Conservation (phyloP, 352 stramenopile species). For the Peronospora tabacina region DNA sequence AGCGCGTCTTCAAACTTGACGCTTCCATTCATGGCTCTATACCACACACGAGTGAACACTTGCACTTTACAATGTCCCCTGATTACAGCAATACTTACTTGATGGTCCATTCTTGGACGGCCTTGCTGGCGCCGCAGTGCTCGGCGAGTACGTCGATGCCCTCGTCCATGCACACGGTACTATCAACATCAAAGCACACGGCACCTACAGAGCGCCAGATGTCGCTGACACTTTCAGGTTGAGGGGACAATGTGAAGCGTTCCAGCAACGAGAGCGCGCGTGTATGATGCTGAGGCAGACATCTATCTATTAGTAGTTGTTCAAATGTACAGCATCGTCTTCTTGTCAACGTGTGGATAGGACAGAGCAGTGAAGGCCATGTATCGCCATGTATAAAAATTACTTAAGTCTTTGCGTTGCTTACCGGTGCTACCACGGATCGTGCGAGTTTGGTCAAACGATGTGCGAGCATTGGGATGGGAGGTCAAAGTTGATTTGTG, state of each 20-base stretch:
- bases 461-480: conserved; percentile 16
- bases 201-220: conserved; percentile 64
- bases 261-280: conserved; percentile 19
- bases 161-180: conserved; percentile 95
- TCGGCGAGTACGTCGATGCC: conserved; percentile 98
- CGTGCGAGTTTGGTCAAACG: conserved; percentile 23
- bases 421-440: conserved; percentile 19
- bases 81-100: conserved; percentile 42
- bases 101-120: conserved; percentile 91
- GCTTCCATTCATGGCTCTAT: conserved; percentile 94
- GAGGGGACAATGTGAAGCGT: conserved; percentile 19
- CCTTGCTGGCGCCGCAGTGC: conserved; percentile 89
- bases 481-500: background rate
- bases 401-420: background rate
- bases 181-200: conserved; percentile 94
- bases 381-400: background rate
- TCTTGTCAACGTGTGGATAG: background rate
- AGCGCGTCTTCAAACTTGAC: conserved; percentile 98
- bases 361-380: background rate
- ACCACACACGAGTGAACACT: conserved; percentile 5
- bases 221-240: conserved; percentile 28
- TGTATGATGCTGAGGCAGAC: conserved; percentile 7
- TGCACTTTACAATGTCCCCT: background rate
- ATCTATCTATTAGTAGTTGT: conserved; percentile 10
- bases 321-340: conserved; percentile 1